These are phyloP conservation scores for Cicer yamashitae DNA, from an alignment of 306 rosid species.

Conservation along the genomic window DNA sequence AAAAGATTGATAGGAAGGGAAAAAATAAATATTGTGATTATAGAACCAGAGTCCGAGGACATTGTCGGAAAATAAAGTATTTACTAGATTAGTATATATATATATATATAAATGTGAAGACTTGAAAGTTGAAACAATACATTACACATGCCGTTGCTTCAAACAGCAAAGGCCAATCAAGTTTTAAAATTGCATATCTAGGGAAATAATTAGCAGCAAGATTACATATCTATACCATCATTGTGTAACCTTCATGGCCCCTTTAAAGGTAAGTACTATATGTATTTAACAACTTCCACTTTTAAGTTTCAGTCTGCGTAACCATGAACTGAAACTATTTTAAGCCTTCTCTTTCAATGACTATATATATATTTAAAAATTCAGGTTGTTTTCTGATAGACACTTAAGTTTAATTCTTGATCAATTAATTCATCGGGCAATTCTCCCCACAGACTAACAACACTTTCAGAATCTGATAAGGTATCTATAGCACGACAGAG, in stretches of 20 bases:
- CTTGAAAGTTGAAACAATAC: slow-evolving; percentile 13
- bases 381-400: slow-evolving; percentile 27
- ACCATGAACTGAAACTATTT: slow-evolving; percentile 23
- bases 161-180: slow-evolving; percentile 2
- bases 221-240: slow-evolving; percentile 32
- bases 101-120: neutral
- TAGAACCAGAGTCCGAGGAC: slow-evolving; percentile 4
- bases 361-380: neutral
- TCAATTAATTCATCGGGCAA: neutral
- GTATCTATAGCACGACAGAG: slow-evolving; percentile 19
- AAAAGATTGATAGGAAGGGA: neutral
- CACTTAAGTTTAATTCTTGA: slow-evolving; percentile 21
- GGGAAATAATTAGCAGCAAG: slow-evolving; percentile 16
- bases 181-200: neutral
- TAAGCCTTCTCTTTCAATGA: slow-evolving; percentile 36
- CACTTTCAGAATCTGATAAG: slow-evolving; percentile 29
- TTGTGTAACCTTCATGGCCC: slow-evolving; percentile 18
- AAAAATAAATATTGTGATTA: neutral
- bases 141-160: slow-evolving; percentile 1
- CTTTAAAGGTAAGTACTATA: neutral
- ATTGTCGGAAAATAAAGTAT: slow-evolving; percentile 5
- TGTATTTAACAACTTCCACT: slow-evolving; percentile 31
- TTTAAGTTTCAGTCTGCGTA: slow-evolving; percentile 34
- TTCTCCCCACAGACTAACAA: slow-evolving; percentile 30
- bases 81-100: neutral